Conservation (phyloP, 2,329 filamentous ascomycete genomes). For the Chaetomium sp. region DNA sequence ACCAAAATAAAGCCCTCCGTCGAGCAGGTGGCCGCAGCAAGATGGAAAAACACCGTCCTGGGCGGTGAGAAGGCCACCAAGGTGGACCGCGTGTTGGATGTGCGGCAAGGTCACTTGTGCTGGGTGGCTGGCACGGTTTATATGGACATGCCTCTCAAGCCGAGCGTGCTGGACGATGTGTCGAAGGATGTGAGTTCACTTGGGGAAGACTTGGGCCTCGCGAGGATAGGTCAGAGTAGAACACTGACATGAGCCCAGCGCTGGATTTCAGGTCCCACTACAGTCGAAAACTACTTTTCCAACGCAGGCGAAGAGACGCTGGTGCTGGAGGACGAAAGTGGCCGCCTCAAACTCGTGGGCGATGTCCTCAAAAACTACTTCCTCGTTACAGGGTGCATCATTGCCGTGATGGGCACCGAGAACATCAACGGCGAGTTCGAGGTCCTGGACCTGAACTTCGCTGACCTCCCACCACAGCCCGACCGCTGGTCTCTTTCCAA, state of each 20-base stretch:
- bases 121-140: slow-evolving; percentile 95
- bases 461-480: slow-evolving; percentile 78
- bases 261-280: slow-evolving; percentile 79
- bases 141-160: slow-evolving; percentile 95
- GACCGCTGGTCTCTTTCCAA: slow-evolving; percentile 68
- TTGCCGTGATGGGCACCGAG: slow-evolving; percentile 92
- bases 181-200: slow-evolving; percentile 71
- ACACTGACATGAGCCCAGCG: slow-evolving; percentile 47
- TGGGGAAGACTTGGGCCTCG: background rate
- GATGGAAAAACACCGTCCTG: slow-evolving; percentile 74
- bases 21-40: slow-evolving; percentile 63
- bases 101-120: slow-evolving; percentile 89
- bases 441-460: slow-evolving; percentile 81
- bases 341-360: slow-evolving; percentile 74
- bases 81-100: slow-evolving; percentile 87
- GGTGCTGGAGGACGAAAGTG: slow-evolving; percentile 94
- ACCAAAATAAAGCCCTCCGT: slow-evolving; percentile 80
- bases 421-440: slow-evolving; percentile 89
- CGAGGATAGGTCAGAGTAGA: background rate
- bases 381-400: slow-evolving; percentile 86
- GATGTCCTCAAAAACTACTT: slow-evolving; percentile 58
- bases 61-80: slow-evolving; percentile 65
- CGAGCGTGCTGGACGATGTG: slow-evolving; percentile 91
- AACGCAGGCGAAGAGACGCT: slow-evolving; percentile 56
- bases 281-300: slow-evolving; percentile 68